These are phyloP conservation scores for Trypanosoma theileri DNA, from an alignment of 208 protist species.

Conservation along the genomic window DNA sequence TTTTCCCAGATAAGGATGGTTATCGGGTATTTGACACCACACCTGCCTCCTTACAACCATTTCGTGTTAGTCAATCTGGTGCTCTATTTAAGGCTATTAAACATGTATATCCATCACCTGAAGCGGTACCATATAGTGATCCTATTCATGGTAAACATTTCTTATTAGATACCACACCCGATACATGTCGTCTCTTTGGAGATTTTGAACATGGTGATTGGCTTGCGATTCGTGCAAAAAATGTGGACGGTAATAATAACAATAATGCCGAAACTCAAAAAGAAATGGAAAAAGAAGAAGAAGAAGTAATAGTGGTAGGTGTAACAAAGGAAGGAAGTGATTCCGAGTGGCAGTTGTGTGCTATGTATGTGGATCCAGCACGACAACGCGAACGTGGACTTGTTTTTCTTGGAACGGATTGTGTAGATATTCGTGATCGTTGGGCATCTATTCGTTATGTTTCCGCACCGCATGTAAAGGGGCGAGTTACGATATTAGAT, in stretches of 20 bases:
- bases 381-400: slow-evolving; percentile 43
- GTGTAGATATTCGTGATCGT: slow-evolving; percentile 47
- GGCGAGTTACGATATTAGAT: slow-evolving; percentile 37
- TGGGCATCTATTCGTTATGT: slow-evolving; percentile 36
- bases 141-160: slow-evolving; percentile 34
- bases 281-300: slow-evolving; percentile 6
- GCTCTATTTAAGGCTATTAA: slow-evolving; percentile 44
- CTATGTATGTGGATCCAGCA: slow-evolving; percentile 41
- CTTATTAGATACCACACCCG: slow-evolving; percentile 58
- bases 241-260: slow-evolving; percentile 13
- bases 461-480: slow-evolving; percentile 33
- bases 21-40: slow-evolving; percentile 77
- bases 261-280: neutral
- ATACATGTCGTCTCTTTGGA: slow-evolving; percentile 62
- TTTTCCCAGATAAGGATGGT: slow-evolving; percentile 77
- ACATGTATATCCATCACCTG: slow-evolving; percentile 39
- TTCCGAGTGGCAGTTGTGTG: slow-evolving; percentile 55
- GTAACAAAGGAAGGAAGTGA: slow-evolving; percentile 61
- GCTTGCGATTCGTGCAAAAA: slow-evolving; percentile 40
- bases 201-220: slow-evolving; percentile 69
- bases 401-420: slow-evolving; percentile 68
- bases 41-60: slow-evolving; percentile 45
- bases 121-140: slow-evolving; percentile 61
- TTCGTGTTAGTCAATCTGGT: slow-evolving; percentile 51
- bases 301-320: slow-evolving; percentile 68